Evolutionary conservation across 805 yeast genomes (phyloP), one percentile per base, ranked within the genome.

Genomic region (Metschnikowia hibisci): DNA sequence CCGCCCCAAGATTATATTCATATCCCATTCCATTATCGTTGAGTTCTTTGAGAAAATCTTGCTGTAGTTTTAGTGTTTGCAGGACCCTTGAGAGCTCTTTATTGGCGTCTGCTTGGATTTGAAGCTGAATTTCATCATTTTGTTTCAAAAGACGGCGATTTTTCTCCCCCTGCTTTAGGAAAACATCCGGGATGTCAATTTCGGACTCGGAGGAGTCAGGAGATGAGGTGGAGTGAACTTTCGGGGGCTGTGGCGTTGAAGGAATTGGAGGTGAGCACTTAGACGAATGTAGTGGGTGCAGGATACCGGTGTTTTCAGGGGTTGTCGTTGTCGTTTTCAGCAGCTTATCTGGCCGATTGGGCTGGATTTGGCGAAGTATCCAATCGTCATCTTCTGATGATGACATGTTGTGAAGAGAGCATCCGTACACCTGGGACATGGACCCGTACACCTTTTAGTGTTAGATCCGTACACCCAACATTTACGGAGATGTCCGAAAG

Each of bases 1-100:
- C 59, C 18, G 53, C 36, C 13, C 50, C 55, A 42, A 56, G 20
- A 12, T 51, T 31, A 44, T 41, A 62, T 29, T 37, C 39, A 22
- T 52, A 58, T 16, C 34, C 41, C 10, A 62, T 47, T 15, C 69
- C 69, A 42, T 64, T 64, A 34, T 61, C 64, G 49, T 64, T 66
- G 34, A 66, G 47, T 39, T 66, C 71, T 4, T 30, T 39, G 31
- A 66, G 16, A 4, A 46, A 33, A 11, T 50, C 39, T 6, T 12
- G 15, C 34, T 48, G 38, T 33, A 60, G 44, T 23, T 32, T 39
- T 6, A 45, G 41, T 38, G 46, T 52, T 34, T 61, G 56, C 22
- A 43, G 41, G 3, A 13, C 18, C 15, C 40, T 16, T 18, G 18
- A 13, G 15, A 35, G 37, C 13, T 52, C 46, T 33, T 52, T 44